Base-by-base conservation (phyloP, 495 filamentous ascomycete genomes). In the Clohesyomyces aquaticus region DNA sequence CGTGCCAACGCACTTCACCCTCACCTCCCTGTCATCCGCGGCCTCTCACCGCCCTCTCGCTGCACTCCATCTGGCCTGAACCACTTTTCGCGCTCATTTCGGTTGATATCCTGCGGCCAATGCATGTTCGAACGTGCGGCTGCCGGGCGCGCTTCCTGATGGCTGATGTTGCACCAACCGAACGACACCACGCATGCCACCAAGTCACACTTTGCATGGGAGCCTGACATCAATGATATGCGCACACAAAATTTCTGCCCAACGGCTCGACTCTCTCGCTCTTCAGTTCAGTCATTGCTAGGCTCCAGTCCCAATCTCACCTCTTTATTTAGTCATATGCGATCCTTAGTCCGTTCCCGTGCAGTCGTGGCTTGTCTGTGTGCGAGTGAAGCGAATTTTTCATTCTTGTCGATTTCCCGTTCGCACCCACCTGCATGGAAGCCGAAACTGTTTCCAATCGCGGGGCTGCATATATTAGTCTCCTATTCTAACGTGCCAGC, bases 111-210 rank as follows among this genome's bases (percentile, higher is more conserved):
- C 49, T 35, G 3, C 21, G 60, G 28, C 50, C 23, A 28, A 32
- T 35, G 52, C 53, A 66, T 35, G 60, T 60, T 43, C 25, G 41
- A 43, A 19, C 55, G 49, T 68, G 59, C 66, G 60, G 66, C 59
- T 35, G 22, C 49, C 43, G 61, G 60, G 49, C 19, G 16, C 2
- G 23, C 59, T 53, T 59, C 59, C 65, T 50, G 42, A 42, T 58
- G 43, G 59, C 55, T 55, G 45, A 25, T 26, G 55, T 61, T 18
- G 25, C 60, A 69, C 66, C 61, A 69, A 69, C 57, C 62, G 57
- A 61, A 59, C 52, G 45, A 52, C 61, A 61, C 61, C 66, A 69
- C 66, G 66, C 66, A 65, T 62, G 25, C 57, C 57, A 59, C 63
- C 56, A 59, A 42, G 35, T 27, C 11, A 45, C 21, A n/a, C 2